These are phyloP conservation scores for Parsonsia alboflavescens DNA, from an alignment of 257 asterid genomes.

Conservation along the genomic window DNA sequence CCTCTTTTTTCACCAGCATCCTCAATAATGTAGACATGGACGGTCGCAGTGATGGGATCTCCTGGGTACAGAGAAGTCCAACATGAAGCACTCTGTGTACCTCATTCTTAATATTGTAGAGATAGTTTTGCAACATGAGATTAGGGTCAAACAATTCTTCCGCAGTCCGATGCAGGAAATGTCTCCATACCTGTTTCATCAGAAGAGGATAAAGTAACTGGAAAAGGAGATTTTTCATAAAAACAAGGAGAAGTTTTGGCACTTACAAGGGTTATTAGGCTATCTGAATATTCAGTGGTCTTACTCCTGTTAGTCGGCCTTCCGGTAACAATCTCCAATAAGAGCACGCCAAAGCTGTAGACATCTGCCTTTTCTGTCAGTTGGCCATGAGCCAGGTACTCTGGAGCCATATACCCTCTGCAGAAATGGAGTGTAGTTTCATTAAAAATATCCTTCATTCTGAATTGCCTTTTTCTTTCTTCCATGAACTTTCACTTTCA, in stretches of 20 bases:
- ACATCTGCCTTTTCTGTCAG: slow-evolving; percentile 41
- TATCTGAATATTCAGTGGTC: slow-evolving; percentile 22
- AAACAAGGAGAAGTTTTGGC: background rate
- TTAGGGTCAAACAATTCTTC: slow-evolving; percentile 40
- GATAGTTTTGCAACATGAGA: slow-evolving; percentile 32
- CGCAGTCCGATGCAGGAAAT: slow-evolving; percentile 25
- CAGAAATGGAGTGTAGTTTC: background rate
- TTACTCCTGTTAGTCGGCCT: slow-evolving; percentile 33
- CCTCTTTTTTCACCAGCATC: slow-evolving; percentile 33
- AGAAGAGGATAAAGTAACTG: background rate
- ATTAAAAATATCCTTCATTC: background rate
- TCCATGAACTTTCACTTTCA: background rate
- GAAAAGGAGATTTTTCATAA: background rate
- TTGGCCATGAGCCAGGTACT: slow-evolving; percentile 40
- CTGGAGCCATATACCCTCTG: slow-evolving; percentile 53
- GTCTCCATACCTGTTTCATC: slow-evolving; percentile 33
- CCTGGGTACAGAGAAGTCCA: slow-evolving; percentile 39
- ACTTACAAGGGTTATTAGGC: slow-evolving; percentile 32
- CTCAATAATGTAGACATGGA: slow-evolving; percentile 29
- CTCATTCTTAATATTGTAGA: slow-evolving; percentile 20
- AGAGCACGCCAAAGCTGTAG: slow-evolving; percentile 38
- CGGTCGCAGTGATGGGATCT: slow-evolving; percentile 28
- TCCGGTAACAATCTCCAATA: slow-evolving; percentile 33
- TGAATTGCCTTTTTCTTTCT: background rate
- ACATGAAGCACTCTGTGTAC: slow-evolving; percentile 28